Evolutionary conservation across 495 filamentous ascomycete species (phyloP).

Genomic region (Podospora appendiculata): DNA sequence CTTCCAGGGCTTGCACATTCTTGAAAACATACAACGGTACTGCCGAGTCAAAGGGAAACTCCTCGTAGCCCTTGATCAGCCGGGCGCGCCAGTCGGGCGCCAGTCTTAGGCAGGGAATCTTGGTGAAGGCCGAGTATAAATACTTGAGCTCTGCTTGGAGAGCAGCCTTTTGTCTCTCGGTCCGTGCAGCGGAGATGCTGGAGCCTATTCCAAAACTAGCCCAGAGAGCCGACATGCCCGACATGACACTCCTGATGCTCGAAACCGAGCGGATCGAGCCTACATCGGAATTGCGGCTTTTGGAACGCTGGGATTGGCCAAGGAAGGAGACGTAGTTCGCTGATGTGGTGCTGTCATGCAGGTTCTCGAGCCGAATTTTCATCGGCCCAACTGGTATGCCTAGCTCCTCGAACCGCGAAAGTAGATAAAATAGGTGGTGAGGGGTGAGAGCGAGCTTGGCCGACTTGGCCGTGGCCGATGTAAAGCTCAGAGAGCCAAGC

Average conservation of each 20-base stretch:
- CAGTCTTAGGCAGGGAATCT: constrained; percentile 85
- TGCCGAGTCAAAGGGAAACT: constrained; percentile 97
- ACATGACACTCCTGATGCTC: constrained; percentile 95
- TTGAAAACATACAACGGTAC: constrained; percentile 94
- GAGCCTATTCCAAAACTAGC: constrained; percentile 74
- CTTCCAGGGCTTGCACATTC: constrained; percentile 86
- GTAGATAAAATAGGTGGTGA: constrained; percentile 92
- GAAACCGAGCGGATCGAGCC: constrained; percentile 92
- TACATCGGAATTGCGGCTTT: constrained; percentile 68
- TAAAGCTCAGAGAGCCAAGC: constrained; percentile 73
- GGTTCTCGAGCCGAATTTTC: constrained; percentile 91
- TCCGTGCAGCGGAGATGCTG: constrained; percentile 66
- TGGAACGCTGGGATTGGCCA: constrained; percentile 65
- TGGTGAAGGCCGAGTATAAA: constrained; percentile 95
- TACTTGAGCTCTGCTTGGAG: constrained; percentile 85
- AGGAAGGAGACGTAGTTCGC: constrained; percentile 96
- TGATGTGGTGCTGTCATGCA: constrained; percentile 77
- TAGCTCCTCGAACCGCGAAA: constrained; percentile 90
- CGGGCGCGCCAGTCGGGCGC: constrained; percentile 84
- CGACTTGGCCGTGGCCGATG: constrained; percentile 75
- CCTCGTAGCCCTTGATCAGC: constrained; percentile 86
- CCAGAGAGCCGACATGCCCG: constrained; percentile 88
- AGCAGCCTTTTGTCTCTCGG: constrained; percentile 79
- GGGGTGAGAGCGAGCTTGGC: constrained; percentile 91
- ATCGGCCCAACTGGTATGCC: constrained; percentile 86